Percentiles rank a stretch among this genome's conserved stretches.
Evolutionary conservation across 495 filamentous ascomycete species (phyloP).

Genomic region (Mytilinidion resinicola): DNA sequence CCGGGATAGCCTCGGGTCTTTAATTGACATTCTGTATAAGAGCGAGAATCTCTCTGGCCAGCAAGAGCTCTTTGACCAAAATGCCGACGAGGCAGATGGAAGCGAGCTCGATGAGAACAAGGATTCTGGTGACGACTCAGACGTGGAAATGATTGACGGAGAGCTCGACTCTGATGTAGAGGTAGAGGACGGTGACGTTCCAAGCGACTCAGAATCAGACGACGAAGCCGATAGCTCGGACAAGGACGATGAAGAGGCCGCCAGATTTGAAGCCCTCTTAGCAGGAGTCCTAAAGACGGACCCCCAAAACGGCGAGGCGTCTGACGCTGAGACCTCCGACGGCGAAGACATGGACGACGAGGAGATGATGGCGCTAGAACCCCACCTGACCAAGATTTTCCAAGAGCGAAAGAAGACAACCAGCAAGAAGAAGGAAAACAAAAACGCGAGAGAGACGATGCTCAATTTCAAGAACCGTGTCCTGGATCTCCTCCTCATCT

Average conservation of each 20-base stretch:
- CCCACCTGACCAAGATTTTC: conserved; percentile 76
- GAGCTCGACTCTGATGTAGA: conserved; percentile 1
- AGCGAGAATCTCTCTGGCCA: conserved; percentile 79
- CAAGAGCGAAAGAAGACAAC: conserved; percentile 55
- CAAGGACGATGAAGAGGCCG: conserved; percentile 26
- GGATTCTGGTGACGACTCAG: conserved; percentile 34
- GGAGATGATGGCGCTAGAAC: conserved; percentile 88
- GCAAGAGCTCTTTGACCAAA: conserved; percentile 74
- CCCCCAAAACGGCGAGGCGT: conserved; percentile 3
- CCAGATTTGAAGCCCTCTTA: conserved; percentile 21
- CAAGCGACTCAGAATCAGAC: conserved; percentile 37
- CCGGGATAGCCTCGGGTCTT: conserved; percentile 62
- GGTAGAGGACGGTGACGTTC: neutral
- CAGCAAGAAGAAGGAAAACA: conserved; percentile 70
- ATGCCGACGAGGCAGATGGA: conserved; percentile 52
- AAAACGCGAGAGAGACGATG: conserved; percentile 81
- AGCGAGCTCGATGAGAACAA: conserved; percentile 45
- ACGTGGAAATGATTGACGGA: conserved; percentile 31
- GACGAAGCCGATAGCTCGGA: conserved; percentile 26
- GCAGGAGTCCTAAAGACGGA: conserved; percentile 25
- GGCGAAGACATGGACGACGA: conserved; percentile 71
- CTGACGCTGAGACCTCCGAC: conserved; percentile 33
- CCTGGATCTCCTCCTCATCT: conserved; percentile 80
- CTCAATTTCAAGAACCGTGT: conserved; percentile 92
- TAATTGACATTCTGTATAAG: conserved; percentile 58